phyloP scores from a whole-genome alignment of 2,329 filamentous ascomycete species.

The Balansia obtecta region DNA sequence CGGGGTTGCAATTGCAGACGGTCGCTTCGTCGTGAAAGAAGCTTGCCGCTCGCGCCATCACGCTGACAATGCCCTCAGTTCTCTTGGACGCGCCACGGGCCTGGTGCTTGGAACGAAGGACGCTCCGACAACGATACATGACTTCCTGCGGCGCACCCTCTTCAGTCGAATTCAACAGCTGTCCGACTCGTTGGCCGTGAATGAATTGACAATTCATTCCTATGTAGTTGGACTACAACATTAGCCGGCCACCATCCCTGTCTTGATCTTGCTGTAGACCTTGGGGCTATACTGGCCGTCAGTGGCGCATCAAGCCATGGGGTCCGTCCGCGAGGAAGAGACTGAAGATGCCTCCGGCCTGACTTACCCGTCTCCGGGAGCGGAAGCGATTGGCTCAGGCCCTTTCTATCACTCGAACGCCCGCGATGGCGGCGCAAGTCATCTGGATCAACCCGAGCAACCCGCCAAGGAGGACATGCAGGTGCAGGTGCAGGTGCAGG shows the following conservation, averaged over 20 bases:
- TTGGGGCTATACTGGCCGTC: background rate
- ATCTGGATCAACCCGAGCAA: slow-evolving; percentile 15
- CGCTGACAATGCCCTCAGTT: slow-evolving; percentile 13
- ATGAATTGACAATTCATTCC: background rate
- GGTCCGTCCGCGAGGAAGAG: slow-evolving; percentile 22
- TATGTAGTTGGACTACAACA: background rate
- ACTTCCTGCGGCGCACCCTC: background rate
- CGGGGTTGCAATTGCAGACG: slow-evolving; percentile 4
- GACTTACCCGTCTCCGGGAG: slow-evolving; percentile 34
- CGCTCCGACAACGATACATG: background rate
- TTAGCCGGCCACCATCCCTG: background rate
- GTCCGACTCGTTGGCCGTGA: background rate
- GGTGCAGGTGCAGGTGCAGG: slow-evolving; percentile 18
- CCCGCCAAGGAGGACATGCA: slow-evolving; percentile 18
- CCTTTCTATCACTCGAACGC: slow-evolving; percentile 31
- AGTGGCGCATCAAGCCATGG: slow-evolving; percentile 15
- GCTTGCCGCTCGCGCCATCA: slow-evolving; percentile 1
- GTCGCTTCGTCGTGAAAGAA: slow-evolving; percentile 5
- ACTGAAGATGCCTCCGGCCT: slow-evolving; percentile 24
- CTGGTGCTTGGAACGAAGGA: slow-evolving; percentile 4
- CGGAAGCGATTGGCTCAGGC: slow-evolving; percentile 29
- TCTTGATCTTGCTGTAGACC: background rate
- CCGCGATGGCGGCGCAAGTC: slow-evolving; percentile 21
- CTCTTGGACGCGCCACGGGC: slow-evolving; percentile 5
- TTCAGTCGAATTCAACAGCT: background rate